Evolutionary conservation across 129 eudicot genomes (phyloP).

Genomic region (Ambrosia artemisiifolia): DNA sequence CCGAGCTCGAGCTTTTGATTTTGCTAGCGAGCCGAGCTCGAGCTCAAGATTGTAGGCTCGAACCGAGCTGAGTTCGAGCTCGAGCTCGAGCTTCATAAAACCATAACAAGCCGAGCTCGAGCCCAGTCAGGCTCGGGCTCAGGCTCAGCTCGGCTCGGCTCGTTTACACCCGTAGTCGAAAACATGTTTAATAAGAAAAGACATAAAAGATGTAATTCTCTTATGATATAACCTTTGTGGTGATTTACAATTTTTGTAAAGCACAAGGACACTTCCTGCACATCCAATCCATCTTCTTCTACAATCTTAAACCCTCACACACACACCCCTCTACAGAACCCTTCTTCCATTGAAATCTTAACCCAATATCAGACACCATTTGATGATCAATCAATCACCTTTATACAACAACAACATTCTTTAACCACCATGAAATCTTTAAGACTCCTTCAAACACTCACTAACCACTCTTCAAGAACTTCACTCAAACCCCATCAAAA

Average conservation of each 20-base stretch:
- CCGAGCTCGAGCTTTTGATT: too few relatives aligned
- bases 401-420: slow-evolving; percentile 15
- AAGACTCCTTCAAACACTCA: slow-evolving; percentile 33
- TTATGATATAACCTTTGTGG: too few relatives aligned
- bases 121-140: too few relatives aligned
- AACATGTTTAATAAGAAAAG: too few relatives aligned
- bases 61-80: too few relatives aligned
- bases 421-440: slow-evolving; percentile 57
- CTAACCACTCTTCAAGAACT: slow-evolving; percentile 8
- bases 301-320: slow-evolving; percentile 30
- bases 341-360: background rate
- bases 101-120: too few relatives aligned
- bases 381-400: background rate
- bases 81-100: too few relatives aligned
- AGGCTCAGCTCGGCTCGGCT: too few relatives aligned
- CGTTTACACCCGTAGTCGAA: too few relatives aligned
- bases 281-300: background rate
- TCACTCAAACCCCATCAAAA: slow-evolving; percentile 30
- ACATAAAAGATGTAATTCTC: too few relatives aligned
- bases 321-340: slow-evolving; percentile 14
- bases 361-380: slow-evolving; percentile 12
- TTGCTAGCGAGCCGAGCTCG: too few relatives aligned
- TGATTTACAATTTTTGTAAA: background rate
- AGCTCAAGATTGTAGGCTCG: too few relatives aligned
- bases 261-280: slow-evolving; percentile 8